A percentile compares a stretch with the other conserved stretches of the same genome.
Conservation (phyloP, 2,329 filamentous ascomycete genomes). For the Pseudonectria foliicola region DNA sequence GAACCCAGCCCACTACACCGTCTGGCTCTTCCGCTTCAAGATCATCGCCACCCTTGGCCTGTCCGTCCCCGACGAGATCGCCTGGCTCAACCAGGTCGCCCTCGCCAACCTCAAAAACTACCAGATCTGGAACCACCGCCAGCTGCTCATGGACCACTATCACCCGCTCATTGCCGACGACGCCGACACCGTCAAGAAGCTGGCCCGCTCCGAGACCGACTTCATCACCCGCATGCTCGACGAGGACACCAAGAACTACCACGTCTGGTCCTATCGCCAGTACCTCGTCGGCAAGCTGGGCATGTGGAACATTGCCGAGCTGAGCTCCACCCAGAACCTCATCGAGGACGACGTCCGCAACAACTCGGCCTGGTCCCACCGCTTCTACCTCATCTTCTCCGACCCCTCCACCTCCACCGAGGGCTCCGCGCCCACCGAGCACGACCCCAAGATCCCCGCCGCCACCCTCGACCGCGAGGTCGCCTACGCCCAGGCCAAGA, state of each 20-base stretch:
- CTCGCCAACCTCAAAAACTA: constrained; percentile 92
- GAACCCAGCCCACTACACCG: constrained; percentile 97
- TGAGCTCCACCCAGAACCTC: constrained; percentile 63
- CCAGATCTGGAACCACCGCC: constrained; percentile 84
- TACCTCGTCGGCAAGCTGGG: constrained; percentile 58
- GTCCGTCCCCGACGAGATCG: constrained; percentile 63
- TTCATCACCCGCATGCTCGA: constrained; percentile 78
- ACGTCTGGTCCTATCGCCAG: constrained; percentile 95
- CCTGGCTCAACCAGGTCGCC: constrained; percentile 80
- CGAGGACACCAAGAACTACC: constrained; percentile 92
- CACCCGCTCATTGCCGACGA: constrained; percentile 52
- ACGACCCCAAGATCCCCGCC: constrained; percentile 50
- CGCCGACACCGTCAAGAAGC: constrained; percentile 45
- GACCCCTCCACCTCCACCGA: constrained; percentile 45
- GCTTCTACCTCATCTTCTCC: constrained; percentile 85
- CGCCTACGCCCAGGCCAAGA: constrained; percentile 64
- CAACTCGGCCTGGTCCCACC: constrained; percentile 96
- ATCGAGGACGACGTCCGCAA: constrained; percentile 80
- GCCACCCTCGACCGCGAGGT: constrained; percentile 68
- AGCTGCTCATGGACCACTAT: constrained; percentile 56
- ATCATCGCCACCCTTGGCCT: constrained; percentile 62
- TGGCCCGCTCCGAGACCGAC: constrained; percentile 59
- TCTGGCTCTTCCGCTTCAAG: constrained; percentile 91
- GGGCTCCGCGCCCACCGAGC: constrained; percentile 41
- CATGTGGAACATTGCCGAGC: constrained; percentile 64